Base-by-base conservation (phyloP, 2,329 filamentous ascomycete genomes). In the Penicillium sp. region DNA sequence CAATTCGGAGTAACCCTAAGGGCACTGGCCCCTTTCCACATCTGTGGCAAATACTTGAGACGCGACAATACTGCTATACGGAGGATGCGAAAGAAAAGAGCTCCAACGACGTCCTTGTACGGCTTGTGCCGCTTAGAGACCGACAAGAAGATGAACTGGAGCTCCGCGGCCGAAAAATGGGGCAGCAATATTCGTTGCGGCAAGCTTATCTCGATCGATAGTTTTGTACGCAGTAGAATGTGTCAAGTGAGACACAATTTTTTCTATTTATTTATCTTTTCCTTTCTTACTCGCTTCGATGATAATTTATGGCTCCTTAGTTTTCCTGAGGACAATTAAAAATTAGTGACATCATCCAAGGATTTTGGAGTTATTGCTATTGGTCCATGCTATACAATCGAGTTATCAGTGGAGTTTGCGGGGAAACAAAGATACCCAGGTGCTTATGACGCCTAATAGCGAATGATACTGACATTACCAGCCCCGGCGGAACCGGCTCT, bases 111-210 rank as follows among this genome's bases (percentile, higher is more conserved):
- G 0, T 69, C 58, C 31, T 66, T 69, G 57, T 74, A 77, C 0
- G 68, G 64, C 2, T 59, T 66, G 53, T 76, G 73, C 12, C 66
- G 61, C 3, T 67, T 67, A 0, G 70, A 72, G 3, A 76, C 68
- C 1, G 66, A 71, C 0, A 78, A 62, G 45, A 72, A 75, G 1
- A 73, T 75, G 59, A 72, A 76, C 50, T 78, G 72, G 1, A 71
- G 65, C 51, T 77, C 75, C 1, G 73, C 67, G 3, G 66, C 64
- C 74, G 42, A 77, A 72, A 23, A 67, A 60, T 3, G 61, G 62
- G 0, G 73, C 56, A 0, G 65, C 65, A 46, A 77, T 67, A 35
- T 56, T 61, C 40, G 70, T 51, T 1, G 54, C 28, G 4, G 48
- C 50, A 1, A 77, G 66, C 32, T 64, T 64, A 3, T 58, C 20